Base-by-base conservation (phyloP, 768 basidiomycete species). In the Leccinellum albellum region DNA sequence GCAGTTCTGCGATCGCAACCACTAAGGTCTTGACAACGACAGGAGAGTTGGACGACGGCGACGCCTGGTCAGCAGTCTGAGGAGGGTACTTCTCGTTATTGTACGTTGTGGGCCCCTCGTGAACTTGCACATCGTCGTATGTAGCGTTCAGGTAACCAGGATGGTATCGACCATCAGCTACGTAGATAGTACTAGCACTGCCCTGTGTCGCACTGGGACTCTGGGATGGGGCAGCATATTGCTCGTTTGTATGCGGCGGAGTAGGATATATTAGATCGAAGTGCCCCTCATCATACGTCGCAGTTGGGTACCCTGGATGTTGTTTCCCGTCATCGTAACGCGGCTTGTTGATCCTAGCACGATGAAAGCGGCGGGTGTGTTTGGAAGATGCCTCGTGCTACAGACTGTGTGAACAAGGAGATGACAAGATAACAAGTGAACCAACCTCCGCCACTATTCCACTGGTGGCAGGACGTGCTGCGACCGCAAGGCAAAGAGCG, bases 401-500 rank as follows among this genome's bases (percentile, higher is more conserved):
- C 23, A 46, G 28, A 2, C 8, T 17, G 20, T 24, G 46, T 67
- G 28, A 63, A 51, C 21, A 55, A 50, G 31, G 52, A 35, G 26
- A 32, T 17, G 24, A 40, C 5, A 45, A 1, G 10, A 42, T 2
- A 20, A 49, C 0, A 14, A 35, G 23, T 20, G 7, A 14, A 58
- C 60, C 14, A 32, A 68, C 65, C 50, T 66, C 57, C 13, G 44
- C 32, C 37, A 50, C 23, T 10, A 47, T 24, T 23, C 47, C 56
- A n/a, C 53, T 49, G 24, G 56, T 48, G 21, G 66, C 49, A 20
- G 58, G 54, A 35, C 46, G 60, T 14, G 61, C 60, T 31, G 61
- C 57, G 32, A 59, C 66, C 40, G 58, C 58, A 53, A 70, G 60
- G 48, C 70, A 70, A 24, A 70, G 52, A 29, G 69, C 60, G 50